Conservation (phyloP, 2,329 filamentous ascomycete species). For the Paracoccidioides brasiliensis region DNA sequence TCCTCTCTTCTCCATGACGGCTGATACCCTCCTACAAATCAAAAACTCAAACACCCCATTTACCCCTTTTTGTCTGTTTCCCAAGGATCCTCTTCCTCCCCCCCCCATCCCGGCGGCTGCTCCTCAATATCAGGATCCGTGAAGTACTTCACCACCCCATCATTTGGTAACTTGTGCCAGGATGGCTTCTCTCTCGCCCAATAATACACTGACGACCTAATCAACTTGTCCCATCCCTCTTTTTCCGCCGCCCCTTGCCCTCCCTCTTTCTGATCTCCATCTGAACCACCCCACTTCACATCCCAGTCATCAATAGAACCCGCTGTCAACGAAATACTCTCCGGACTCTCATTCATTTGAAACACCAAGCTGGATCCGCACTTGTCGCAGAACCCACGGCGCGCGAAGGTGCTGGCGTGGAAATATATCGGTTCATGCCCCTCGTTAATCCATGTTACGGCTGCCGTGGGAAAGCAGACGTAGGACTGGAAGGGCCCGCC, state of each 20-base stretch:
- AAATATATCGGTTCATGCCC: constrained; percentile 18
- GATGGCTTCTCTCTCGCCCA: constrained; percentile 31
- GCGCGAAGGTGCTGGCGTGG: constrained; percentile 29
- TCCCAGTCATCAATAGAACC: constrained; percentile 32
- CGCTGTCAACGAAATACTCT: constrained; percentile 24
- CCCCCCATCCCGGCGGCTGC: neutral
- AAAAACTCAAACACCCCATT: neutral
- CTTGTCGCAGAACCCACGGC: constrained; percentile 32
- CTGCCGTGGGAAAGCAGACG: constrained; percentile 21
- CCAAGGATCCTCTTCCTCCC: neutral
- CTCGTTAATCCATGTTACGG: constrained; percentile 26
- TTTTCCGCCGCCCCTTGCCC: constrained; percentile 7
- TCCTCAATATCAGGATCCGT: constrained; percentile 14
- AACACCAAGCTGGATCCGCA: constrained; percentile 38
- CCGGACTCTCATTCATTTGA: constrained; percentile 23
- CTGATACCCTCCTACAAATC: neutral
- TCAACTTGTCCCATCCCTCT: constrained; percentile 11
- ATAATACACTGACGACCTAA: constrained; percentile 27
- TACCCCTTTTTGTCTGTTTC: neutral
- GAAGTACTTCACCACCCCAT: constrained; percentile 20
- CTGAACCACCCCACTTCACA: constrained; percentile 16
- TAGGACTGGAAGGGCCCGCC: constrained; percentile 36
- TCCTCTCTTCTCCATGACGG: neutral
- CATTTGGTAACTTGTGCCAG: constrained; percentile 28
- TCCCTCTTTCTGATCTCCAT: constrained; percentile 4